phyloP scores from a whole-genome alignment of 257 asterid genomes.

The Petunia secreta region DNA sequence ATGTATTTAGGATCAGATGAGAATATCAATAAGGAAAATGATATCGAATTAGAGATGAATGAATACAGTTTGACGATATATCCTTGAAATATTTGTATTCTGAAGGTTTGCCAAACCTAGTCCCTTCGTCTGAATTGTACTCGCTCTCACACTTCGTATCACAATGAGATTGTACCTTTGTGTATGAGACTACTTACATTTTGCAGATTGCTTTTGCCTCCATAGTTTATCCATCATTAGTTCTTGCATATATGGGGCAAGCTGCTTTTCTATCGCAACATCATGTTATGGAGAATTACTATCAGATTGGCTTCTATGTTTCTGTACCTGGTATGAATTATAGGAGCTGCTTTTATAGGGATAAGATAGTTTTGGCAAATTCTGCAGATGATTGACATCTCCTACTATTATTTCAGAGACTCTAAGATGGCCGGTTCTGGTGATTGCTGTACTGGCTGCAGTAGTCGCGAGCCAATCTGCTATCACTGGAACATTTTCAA shows the following conservation, averaged over 20 bases:
- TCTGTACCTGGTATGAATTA: conserved; percentile 74
- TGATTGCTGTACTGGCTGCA: conserved; percentile 89
- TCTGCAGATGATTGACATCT: background rate
- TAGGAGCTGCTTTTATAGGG: background rate
- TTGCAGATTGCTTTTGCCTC: conserved; percentile 78
- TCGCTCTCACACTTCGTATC: background rate
- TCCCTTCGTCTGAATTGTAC: background rate
- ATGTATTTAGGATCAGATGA: too few species aligned
- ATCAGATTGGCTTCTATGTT: conserved; percentile 74
- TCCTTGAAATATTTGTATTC: background rate
- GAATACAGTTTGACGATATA: background rate
- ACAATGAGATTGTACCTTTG: background rate
- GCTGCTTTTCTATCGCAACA: conserved; percentile 86
- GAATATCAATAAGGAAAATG: background rate
- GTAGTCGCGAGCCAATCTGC: conserved; percentile 95
- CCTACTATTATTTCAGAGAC: conserved; percentile 27
- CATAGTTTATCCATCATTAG: conserved; percentile 71
- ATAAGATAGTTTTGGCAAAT: background rate
- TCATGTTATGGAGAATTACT: conserved; percentile 44
- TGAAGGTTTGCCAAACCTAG: background rate
- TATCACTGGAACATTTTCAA: conserved; percentile 87
- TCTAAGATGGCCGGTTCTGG: conserved; percentile 87
- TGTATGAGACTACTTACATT: conserved; percentile 28
- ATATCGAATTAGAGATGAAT: background rate
- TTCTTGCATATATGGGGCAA: conserved; percentile 95